Base-by-base conservation (phyloP, 352 stramenopile genomes). In the Pythium aquatile region DNA sequence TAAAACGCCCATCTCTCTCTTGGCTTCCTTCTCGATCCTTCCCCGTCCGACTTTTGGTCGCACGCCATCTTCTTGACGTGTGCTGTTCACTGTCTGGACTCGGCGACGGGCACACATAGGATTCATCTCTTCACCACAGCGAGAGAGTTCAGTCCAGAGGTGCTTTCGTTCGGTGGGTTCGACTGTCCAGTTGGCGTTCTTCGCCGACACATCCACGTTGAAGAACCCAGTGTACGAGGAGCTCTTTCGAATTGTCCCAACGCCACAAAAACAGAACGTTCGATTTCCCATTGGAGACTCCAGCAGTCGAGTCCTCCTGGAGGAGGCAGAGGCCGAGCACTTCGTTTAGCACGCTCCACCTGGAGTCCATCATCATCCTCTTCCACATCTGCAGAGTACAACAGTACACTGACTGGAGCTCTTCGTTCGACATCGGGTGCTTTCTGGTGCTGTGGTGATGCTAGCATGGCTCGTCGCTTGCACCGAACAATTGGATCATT, bases 241-340 rank as follows among this genome's bases (percentile, higher is more conserved):
- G 16, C 5, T 47, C 17, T 8, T 47, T 47, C 40, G 17, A 47
- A 20, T 47, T 47, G 40, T 47, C 40, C 40, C 40, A 47, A 47
- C 40, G 40, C 40, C 40, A 52, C 46, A 52, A 52, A 52, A 52
- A 52, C 42, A 26, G 46, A 52, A 52, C 20, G 20, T 52, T 52
- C 46, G 46, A 52, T 52, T 52, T 52, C 46, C 46, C 10, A 7
- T 9, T 52, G 13, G 39, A 24, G 13, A 13, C 16, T 8, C 40
- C 40, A 47, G 16, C 32, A 35, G 5, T 35, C 20, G 20, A 24
- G 20, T 35, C 32, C 32, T 9, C 32, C 8, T 35, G 32, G 5
- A 9, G 5, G 32, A 9, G 32, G 32, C 32, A 35, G 32, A 35
- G 32, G 32, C 32, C 32, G 32, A 35, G 17, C 17, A 47, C 40